Conservation (phyloP, 2,329 filamentous ascomycete species). For the Teratosphaeria epicoccoides region DNA sequence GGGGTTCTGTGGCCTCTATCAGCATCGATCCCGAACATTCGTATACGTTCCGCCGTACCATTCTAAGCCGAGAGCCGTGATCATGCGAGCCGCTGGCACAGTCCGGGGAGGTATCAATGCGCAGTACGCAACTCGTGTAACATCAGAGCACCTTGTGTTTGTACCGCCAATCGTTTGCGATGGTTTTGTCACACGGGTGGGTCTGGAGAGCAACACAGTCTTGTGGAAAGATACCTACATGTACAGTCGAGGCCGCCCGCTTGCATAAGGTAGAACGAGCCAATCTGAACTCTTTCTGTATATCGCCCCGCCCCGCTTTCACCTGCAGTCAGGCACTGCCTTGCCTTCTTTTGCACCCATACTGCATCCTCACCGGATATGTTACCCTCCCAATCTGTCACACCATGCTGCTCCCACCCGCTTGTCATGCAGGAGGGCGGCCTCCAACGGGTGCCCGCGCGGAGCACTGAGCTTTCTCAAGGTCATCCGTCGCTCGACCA, state of each 20-base stretch:
- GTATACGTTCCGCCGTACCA: no score
- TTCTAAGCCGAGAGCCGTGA: no score
- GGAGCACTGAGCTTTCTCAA: not conserved
- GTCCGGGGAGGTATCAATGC: no score
- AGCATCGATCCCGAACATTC: no score
- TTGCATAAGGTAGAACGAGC: not conserved
- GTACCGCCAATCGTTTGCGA: not conserved
- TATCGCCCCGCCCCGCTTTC: not conserved
- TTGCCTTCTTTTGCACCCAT: not conserved
- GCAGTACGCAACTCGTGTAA: not conserved
- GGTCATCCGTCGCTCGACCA: not conserved
- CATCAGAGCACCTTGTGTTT: not conserved
- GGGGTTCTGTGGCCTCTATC: no score
- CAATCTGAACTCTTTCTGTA: not conserved
- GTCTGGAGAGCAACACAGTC: no score
- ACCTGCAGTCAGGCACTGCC: not conserved
- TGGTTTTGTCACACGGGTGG: not conserved
- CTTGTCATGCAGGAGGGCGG: not conserved
- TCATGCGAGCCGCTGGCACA: no score
- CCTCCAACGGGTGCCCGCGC: not conserved
- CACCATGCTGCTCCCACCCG: not conserved
- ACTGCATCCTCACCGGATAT: not conserved
- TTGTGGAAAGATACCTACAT: no score
- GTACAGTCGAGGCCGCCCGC: not conserved
- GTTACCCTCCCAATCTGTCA: not conserved